These are phyloP conservation scores for Fusarium sp. DNA, from an alignment of 2,329 filamentous ascomycete genomes.

Conservation along the genomic window DNA sequence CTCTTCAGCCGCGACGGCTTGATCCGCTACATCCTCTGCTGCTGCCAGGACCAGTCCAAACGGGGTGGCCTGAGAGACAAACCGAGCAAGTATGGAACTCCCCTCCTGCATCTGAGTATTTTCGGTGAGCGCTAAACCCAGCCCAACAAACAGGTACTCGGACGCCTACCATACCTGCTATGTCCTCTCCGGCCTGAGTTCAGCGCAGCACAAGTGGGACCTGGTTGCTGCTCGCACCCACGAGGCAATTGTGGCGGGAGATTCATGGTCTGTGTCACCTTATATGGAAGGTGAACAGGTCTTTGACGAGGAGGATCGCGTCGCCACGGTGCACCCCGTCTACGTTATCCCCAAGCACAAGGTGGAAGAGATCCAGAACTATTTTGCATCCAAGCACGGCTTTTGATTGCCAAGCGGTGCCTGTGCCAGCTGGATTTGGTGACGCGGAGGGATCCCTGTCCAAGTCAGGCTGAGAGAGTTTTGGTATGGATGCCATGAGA, in stretches of 20 bases:
- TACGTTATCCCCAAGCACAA: slow-evolving; percentile 83
- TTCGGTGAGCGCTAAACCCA: slow-evolving; percentile 36
- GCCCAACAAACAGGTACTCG: slow-evolving; percentile 65
- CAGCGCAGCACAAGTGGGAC: slow-evolving; percentile 77
- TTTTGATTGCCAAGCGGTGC: slow-evolving; percentile 57
- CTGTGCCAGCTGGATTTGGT: slow-evolving; percentile 8
- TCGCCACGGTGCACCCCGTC: slow-evolving; percentile 82
- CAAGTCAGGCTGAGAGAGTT: background rate
- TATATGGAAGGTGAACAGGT: slow-evolving; percentile 68
- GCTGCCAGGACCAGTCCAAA: slow-evolving; percentile 79
- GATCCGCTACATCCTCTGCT: slow-evolving; percentile 88
- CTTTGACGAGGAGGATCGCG: slow-evolving; percentile 77
- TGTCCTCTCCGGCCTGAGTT: slow-evolving; percentile 86
- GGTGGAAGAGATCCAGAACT: slow-evolving; percentile 72
- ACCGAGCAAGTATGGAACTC: slow-evolving; percentile 78
- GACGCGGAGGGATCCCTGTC: background rate
- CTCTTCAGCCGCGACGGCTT: slow-evolving; percentile 87
- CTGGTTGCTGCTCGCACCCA: slow-evolving; percentile 52
- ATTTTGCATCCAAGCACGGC: slow-evolving; percentile 70
- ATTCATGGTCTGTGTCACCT: slow-evolving; percentile 61
- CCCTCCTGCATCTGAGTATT: slow-evolving; percentile 19
- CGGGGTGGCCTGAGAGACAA: slow-evolving; percentile 92
- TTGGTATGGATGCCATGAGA: slow-evolving; percentile 10
- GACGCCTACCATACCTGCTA: slow-evolving; percentile 97
- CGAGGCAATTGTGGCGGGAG: slow-evolving; percentile 49